These are phyloP conservation scores for Crepidotus variabilis DNA, from an alignment of 768 basidiomycete genomes.

Conservation along the genomic window DNA sequence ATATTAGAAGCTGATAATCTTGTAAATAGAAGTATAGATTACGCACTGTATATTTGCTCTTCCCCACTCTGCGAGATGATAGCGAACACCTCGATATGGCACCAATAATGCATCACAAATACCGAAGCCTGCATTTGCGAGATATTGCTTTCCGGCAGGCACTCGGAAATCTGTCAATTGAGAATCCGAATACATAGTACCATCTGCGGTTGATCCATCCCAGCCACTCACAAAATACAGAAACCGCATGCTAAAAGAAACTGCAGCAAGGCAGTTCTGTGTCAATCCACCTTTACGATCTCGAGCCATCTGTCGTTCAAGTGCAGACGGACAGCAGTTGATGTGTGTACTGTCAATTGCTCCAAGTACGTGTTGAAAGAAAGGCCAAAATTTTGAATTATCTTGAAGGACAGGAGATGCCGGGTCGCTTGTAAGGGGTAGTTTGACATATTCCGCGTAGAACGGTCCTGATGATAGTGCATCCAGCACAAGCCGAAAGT, in stretches of 20 bases:
- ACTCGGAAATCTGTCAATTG: slow-evolving; percentile 23
- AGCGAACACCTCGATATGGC: slow-evolving; percentile 32
- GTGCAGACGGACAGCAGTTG: slow-evolving; percentile 3
- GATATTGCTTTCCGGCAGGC: slow-evolving; percentile 27
- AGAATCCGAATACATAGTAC: slow-evolving; percentile 27
- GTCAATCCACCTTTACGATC: slow-evolving; percentile 28
- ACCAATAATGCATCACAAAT: slow-evolving; percentile 30
- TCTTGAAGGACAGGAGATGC: slow-evolving; percentile 14
- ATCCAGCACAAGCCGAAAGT: slow-evolving; percentile 3
- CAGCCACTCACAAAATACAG: slow-evolving; percentile 34
- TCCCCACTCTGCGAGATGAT: slow-evolving; percentile 36
- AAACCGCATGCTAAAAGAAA: slow-evolving; percentile 30
- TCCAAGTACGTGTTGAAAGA: slow-evolving; percentile 27
- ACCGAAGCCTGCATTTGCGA: slow-evolving; percentile 22
- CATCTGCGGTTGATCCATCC: slow-evolving; percentile 37
- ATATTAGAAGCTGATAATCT: background rate
- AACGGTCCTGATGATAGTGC: slow-evolving; percentile 10
- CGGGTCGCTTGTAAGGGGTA: slow-evolving; percentile 15
- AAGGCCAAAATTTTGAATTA: slow-evolving; percentile 28
- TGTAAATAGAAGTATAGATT: background rate
- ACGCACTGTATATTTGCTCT: slow-evolving; percentile 16
- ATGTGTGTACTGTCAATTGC: slow-evolving; percentile 26
- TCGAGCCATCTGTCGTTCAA: slow-evolving; percentile 14
- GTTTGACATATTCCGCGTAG: slow-evolving; percentile 10
- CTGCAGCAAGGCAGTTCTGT: slow-evolving; percentile 3